A percentile compares a stretch with the other conserved stretches of the same genome.
phyloP scores from a whole-genome alignment of 805 yeast genomes.

The Yarrowia sp. region DNA sequence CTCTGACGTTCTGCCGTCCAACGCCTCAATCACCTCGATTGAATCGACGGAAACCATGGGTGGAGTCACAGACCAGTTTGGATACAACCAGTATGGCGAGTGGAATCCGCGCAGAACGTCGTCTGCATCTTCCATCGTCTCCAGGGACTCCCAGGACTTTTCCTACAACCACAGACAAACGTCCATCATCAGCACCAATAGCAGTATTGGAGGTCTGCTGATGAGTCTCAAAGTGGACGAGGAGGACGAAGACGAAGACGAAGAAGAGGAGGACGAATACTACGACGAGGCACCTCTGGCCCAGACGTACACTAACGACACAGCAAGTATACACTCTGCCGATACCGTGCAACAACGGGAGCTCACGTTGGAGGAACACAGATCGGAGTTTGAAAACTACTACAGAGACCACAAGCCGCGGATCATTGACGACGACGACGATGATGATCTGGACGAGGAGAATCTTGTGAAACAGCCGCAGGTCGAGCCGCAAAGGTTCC shows the following conservation, averaged over 20 bases:
- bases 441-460: slow-evolving; percentile 22
- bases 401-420: slow-evolving; percentile 31
- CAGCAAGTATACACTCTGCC: slow-evolving; percentile 33
- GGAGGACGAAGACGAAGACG: slow-evolving; percentile 28
- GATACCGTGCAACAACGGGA: slow-evolving; percentile 33
- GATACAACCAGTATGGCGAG: slow-evolving; percentile 37
- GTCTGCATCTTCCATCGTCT: slow-evolving; percentile 22
- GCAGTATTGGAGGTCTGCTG: slow-evolving; percentile 24
- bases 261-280: slow-evolving; percentile 11
- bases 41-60: slow-evolving; percentile 25
- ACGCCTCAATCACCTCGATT: slow-evolving; percentile 28
- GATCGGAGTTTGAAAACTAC: slow-evolving; percentile 36
- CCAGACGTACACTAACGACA: slow-evolving; percentile 21
- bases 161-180: slow-evolving; percentile 33
- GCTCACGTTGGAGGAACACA: slow-evolving; percentile 37
- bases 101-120: slow-evolving; percentile 34
- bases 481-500: slow-evolving; percentile 2
- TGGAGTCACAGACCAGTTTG: slow-evolving; percentile 33
- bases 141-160: slow-evolving; percentile 32
- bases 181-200: slow-evolving; percentile 35
- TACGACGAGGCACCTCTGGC: slow-evolving; percentile 8
- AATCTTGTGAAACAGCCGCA: slow-evolving; percentile 20
- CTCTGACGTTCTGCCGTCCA: slow-evolving; percentile 32
- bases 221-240: slow-evolving; percentile 34
- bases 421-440: slow-evolving; percentile 30